Conservation (phyloP, 768 basidiomycete genomes). For the Stropharia rugosoannulata region DNA sequence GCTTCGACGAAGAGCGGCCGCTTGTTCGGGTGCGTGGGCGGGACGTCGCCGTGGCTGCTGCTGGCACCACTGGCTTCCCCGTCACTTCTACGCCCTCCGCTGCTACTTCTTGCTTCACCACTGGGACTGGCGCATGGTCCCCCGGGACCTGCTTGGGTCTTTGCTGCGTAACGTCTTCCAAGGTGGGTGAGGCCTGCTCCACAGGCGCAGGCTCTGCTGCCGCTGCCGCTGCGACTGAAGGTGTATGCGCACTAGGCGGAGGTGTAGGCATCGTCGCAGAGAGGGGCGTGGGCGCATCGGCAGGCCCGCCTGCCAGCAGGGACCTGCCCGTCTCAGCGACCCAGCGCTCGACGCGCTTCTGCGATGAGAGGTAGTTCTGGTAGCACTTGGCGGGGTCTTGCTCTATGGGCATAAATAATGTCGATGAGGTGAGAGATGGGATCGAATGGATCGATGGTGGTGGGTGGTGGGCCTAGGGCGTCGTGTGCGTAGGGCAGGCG, state of each 20-base stretch:
- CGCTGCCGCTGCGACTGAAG: background rate
- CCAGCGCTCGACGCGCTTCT: conserved; percentile 28
- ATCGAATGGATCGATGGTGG: background rate
- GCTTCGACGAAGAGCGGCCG: conserved; percentile 5
- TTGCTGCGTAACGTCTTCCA: background rate
- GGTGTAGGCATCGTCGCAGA: no score
- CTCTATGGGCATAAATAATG: conserved; percentile 27
- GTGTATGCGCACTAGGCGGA: no score
- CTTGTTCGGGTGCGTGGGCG: background rate
- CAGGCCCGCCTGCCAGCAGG: conserved; percentile 6
- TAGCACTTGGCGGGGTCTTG: conserved; percentile 23
- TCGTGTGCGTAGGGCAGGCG: background rate
- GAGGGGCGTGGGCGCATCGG: background rate
- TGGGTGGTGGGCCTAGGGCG: background rate
- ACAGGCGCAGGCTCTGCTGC: background rate
- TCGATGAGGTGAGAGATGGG: background rate
- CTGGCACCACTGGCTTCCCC: no score
- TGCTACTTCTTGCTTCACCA: no score
- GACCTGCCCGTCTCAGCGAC: conserved; percentile 21
- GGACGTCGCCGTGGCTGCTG: no score
- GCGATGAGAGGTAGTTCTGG: conserved; percentile 25
- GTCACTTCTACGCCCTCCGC: no score
- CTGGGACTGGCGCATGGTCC: background rate
- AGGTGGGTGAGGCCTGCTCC: background rate
- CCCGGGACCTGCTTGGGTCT: background rate